phyloP scores from a whole-genome alignment of 1,139 yeast species.

The Zhuliangozyma parablackwelliae region DNA sequence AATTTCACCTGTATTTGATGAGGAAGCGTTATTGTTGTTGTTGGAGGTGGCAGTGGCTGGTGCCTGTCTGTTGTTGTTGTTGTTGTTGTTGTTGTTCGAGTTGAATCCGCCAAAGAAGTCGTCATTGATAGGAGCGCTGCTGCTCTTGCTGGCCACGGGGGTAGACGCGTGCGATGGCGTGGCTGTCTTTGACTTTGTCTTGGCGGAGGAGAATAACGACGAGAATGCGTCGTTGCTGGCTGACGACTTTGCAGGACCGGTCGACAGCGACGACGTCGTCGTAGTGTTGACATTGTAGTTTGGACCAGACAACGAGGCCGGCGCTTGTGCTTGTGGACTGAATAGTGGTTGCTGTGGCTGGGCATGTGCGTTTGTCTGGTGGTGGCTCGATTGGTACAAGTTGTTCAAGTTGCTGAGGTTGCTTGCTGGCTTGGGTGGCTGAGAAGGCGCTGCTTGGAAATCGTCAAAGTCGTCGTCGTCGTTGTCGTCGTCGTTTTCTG shows the following conservation, averaged over 20 bases:
- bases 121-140: constrained; percentile 9
- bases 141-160: constrained; percentile 8
- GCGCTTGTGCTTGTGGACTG: constrained; percentile 8
- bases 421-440: constrained; percentile 20
- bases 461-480: constrained; percentile 93
- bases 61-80: neutral
- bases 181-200: constrained; percentile 33
- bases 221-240: constrained; percentile 72
- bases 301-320: neutral
- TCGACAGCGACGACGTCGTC: constrained; percentile 4
- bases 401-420: constrained; percentile 17
- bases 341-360: constrained; percentile 11
- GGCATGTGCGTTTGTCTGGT: constrained; percentile 11
- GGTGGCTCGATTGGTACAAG: constrained; percentile 22
- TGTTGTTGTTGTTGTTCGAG: constrained; percentile 8
- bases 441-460: constrained; percentile 76
- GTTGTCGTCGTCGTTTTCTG: constrained; percentile 34
- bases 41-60: constrained; percentile 7
- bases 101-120: constrained; percentile 21
- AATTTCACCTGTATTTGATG: constrained; percentile 20
- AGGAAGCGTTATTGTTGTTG: constrained; percentile 8
- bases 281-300: constrained; percentile 6
- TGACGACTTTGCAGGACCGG: constrained; percentile 33
- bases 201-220: constrained; percentile 71
- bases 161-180: constrained; percentile 9